Evolutionary conservation across 805 yeast genomes (phyloP), one percentile per base, ranked within the genome.

Genomic region (Wickerhamomyces bisporus): DNA sequence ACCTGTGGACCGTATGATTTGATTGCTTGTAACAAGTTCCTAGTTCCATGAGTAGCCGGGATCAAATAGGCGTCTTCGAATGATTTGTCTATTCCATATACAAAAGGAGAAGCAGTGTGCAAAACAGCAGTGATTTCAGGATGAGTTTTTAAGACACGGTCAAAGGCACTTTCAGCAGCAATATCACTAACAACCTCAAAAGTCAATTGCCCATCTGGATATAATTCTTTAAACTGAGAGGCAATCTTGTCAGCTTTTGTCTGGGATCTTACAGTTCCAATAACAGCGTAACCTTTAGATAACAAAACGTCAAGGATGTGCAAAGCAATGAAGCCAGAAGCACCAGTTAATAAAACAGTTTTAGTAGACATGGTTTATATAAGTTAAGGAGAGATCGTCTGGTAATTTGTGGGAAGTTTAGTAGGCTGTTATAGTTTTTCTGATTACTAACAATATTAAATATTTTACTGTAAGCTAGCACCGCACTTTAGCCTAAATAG

Each of bases 71-170:
- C 79, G 35, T 69, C 68, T 40, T 70, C 79, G 24, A 48, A 53
- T 26, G 70, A 61, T 43, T 68, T 64, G 12, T 63, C 56, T 16
- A 65, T 57, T 10, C 68, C 64, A 52, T 67, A 71, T 20, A 66
- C 61, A 52, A 72, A 71, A 12, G 85, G 83, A 12, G 81, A 71
- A 3, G 86, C 85, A 9, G 80, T 68, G 55, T 79, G 86, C 30
- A 78, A 47, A 35, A 79, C 77, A 25, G 69, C 73, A 11, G 62
- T 62, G 39, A 77, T 69, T 30, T 77, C 80, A 25, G 71, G 70
- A 24, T 71, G 68, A 8, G 60, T 62, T 47, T 67, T 55, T 46
- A 77, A 63, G 1, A 69, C 67, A 7, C 54, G 53, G 39, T 70
- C 71, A 42, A 73, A 73, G 0, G 77, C 75, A 12, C 64, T 64